phyloP scores from a whole-genome alignment of 2,329 filamentous ascomycete genomes.

The Epichloe coenophiala region DNA sequence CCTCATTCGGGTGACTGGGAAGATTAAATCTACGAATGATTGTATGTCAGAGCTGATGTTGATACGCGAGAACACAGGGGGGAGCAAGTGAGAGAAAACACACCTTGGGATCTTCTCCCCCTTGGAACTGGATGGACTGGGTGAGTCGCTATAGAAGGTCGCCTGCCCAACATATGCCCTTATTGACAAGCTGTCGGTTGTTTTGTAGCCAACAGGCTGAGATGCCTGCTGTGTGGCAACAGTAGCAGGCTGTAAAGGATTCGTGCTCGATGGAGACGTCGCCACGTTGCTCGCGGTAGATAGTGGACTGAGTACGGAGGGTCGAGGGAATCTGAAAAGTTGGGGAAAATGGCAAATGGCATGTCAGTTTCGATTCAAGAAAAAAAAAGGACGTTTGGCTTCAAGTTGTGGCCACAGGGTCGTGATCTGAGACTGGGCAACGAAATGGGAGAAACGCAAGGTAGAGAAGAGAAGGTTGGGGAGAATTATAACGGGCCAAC shows the following conservation, averaged over 20 bases:
- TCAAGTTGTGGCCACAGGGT: not conserved
- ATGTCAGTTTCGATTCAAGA: not conserved
- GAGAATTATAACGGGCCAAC: not conserved
- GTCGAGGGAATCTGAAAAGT: constrained; percentile 30
- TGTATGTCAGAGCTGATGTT: not conserved
- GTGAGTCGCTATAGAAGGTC: constrained; percentile 24
- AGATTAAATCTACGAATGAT: constrained; percentile 13
- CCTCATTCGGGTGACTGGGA: constrained; percentile 32
- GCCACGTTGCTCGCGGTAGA: constrained; percentile 29
- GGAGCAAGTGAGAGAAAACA: constrained; percentile 6
- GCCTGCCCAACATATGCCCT: constrained; percentile 12
- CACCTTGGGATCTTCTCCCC: constrained; percentile 19
- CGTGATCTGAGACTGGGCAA: not conserved
- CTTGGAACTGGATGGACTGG: constrained; percentile 19
- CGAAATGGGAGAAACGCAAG: not conserved
- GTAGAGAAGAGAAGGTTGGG: not conserved
- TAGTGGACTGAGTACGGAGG: constrained; percentile 35
- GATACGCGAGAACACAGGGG: too few relatives aligned
- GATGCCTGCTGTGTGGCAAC: constrained; percentile 14
- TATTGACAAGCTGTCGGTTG: constrained; percentile 2
- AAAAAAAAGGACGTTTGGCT: not conserved
- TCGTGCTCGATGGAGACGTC: constrained; percentile 29
- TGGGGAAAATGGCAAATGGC: not conserved
- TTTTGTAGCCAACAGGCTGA: constrained; percentile 7
- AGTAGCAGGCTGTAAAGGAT: constrained; percentile 16